Base-by-base conservation (phyloP, 805 yeast species). In the Yarrowia yakushimensis region DNA sequence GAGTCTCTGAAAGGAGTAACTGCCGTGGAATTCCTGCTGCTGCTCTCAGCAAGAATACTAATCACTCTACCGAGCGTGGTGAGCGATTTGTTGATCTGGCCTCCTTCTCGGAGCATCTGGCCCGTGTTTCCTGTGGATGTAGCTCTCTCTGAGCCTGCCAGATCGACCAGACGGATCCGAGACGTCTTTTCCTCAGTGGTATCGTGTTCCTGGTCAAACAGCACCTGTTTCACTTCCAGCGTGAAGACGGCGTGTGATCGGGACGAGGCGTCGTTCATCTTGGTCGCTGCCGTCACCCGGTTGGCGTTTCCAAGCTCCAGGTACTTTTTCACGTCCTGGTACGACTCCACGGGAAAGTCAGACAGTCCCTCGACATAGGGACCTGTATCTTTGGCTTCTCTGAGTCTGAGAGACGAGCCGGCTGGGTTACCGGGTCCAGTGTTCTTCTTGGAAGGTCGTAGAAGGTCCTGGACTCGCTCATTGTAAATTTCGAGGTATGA, bases 201-300 rank as follows among this genome's bases (percentile, higher is more conserved):
- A 9, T 70, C 72, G 0, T 72, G 68, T 7, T 66, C 70, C 1
- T 68, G 65, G 37, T 70, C 71, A 31, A 67, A 81, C 46, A 74
- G 73, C 18, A 84, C 85, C 67, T 87, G 93, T 63, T 81, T 78
- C 54, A 89, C 75, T 3, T 77, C 74, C 18, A 89, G 71, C 0
- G 90, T 85, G 63, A 88, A 80, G 0, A 89, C 87, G 0, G 96
- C 93, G 70, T 89, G 96, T 0, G 94, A 87, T 65, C 96, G 77
- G 1, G 92, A 86, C 37, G 92, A 86, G 20, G 78, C 76, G 54
- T 83, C 85, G 72, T 89, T 89, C 86, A 86, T 82, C 46, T 80
- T 79, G 0, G 96, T 89, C 2, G 87, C 73, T 0, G 92, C 96
- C 0, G 90, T 85, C 1, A 87, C 82, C 61, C 96, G 76, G 17